phyloP scores from a whole-genome alignment of 78 protist genomes.

The Cavenderia fasciculata region DNA sequence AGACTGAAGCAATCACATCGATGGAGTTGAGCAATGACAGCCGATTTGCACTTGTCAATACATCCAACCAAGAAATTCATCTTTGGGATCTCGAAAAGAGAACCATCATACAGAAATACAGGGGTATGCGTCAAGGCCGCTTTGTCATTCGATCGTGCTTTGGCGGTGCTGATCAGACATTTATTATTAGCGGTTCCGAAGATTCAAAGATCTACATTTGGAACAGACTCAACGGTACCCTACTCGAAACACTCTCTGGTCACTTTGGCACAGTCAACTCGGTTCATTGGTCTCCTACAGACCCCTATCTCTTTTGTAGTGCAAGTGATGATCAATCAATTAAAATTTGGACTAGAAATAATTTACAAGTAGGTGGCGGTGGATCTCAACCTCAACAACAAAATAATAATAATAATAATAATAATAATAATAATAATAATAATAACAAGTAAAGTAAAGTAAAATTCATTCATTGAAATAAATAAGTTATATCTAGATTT shows the following conservation, averaged over 20 bases:
- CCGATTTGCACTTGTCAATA: constrained; percentile 17
- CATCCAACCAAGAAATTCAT: constrained; percentile 74
- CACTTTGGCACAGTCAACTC: constrained; percentile 84
- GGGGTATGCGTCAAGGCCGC: constrained; percentile 77
- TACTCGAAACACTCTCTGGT: constrained; percentile 81
- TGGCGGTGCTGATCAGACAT: constrained; percentile 85
- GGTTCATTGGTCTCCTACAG: constrained; percentile 69
- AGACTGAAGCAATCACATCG: constrained; percentile 68
- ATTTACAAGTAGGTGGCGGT: background rate
- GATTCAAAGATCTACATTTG: constrained; percentile 85
- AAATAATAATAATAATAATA: background rate
- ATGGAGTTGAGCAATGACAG: constrained; percentile 72
- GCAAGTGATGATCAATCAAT: constrained; percentile 78
- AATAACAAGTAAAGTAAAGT: background rate
- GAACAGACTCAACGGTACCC: constrained; percentile 70
- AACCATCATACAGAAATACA: constrained; percentile 60
- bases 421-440: background rate
- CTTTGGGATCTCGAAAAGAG: constrained; percentile 80
- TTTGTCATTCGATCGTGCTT: constrained; percentile 84
- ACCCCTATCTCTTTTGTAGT: constrained; percentile 60
- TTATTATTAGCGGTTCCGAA: constrained; percentile 83
- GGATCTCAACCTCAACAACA: background rate
- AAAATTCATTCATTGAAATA: background rate
- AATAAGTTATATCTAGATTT: no score
- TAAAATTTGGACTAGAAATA: constrained; percentile 66